Evolutionary conservation across 139 green algal genomes (phyloP), one percentile per base, ranked within the genome.

Genomic region (Choricystis sp.): DNA sequence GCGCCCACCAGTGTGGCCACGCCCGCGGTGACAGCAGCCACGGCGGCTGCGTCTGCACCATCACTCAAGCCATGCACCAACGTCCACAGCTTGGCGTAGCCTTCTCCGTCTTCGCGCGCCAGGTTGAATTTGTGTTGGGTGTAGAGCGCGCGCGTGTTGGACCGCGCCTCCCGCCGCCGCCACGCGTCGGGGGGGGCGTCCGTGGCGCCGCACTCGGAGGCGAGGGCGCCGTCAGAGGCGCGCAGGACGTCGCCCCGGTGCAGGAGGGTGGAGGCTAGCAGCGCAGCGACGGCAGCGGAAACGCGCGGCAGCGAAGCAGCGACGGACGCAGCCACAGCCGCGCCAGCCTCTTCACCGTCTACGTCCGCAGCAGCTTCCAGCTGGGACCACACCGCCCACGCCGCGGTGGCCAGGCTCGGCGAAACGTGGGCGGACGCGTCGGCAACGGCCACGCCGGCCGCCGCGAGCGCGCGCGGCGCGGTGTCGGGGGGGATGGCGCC

Each of bases 41-140:
- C 20, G 23, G 23, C n/a, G 56, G 56, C 19, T 16, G 29, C 21
- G 19, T 31, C 61, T 4, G 82, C 56, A 20, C 60, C 59, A 26
- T 61, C 72, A 31, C 62, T 23, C 3, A 58, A 63, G 20, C 20
- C 57, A 30, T 74, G 66, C 27, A 89, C 69, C 25, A 70, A 63
- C 0, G 72, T 72, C 29, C 92, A 49, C 67, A 94, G 76, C 75
- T 96, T 96, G 65, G 81, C 75, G 60, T 89, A 96, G 25, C 89
- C 89, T 72, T 96, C 89, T 30, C 68, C 86, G 68, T 94, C 85
- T 77, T 96, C 89, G 2, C 84, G 75, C 59, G 96, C 66, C 30
- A 96, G 75, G 64, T 96, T 96, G 79, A 86, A 90, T 80, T 89
- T 93, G 55, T 71, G 73, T 70, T 93, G 85, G 25, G 65, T 77